Evolutionary conservation across 2,329 filamentous ascomycete species (phyloP).

Genomic region (Xylaria sp.): DNA sequence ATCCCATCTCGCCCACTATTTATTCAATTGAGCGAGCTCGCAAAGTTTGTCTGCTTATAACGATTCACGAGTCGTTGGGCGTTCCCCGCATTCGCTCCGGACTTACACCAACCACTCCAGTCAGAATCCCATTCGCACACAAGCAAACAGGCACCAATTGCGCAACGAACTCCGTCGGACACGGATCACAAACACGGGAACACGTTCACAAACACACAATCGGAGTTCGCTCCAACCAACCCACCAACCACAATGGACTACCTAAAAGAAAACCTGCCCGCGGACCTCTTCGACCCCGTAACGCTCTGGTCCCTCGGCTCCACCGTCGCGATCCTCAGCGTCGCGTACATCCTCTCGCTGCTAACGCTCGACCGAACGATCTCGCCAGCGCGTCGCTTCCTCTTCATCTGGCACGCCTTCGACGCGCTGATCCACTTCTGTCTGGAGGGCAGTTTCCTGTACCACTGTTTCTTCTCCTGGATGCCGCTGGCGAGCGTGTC

Average conservation of each 20-base stretch:
- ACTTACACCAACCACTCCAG: too few species aligned
- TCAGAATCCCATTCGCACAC: too few species aligned
- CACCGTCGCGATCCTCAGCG: slow-evolving; percentile 47
- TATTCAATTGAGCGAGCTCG: too few species aligned
- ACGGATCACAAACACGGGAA: too few species aligned
- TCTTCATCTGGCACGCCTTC: slow-evolving; percentile 94
- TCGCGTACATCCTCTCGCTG: slow-evolving; percentile 47
- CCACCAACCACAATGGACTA: slow-evolving; percentile 19
- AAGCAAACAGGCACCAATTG: too few species aligned
- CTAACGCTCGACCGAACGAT: slow-evolving; percentile 41
- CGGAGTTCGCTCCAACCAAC: neutral
- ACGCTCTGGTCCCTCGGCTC: slow-evolving; percentile 55
- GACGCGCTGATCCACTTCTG: slow-evolving; percentile 87
- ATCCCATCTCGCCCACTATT: too few species aligned
- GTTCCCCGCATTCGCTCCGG: too few species aligned
- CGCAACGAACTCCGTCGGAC: too few species aligned
- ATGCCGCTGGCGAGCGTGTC: slow-evolving; percentile 34
- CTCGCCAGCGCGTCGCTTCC: slow-evolving; percentile 55
- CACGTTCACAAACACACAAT: neutral
- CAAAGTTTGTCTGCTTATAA: too few species aligned
- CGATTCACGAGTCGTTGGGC: too few species aligned
- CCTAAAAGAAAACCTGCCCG: slow-evolving; percentile 37
- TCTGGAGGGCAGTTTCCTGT: slow-evolving; percentile 87
- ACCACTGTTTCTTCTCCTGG: slow-evolving; percentile 80
- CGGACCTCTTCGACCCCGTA: slow-evolving; percentile 54